Evolutionary conservation across 345 rosid species (phyloP), one percentile per base, ranked within the genome.

Genomic region (Microthlaspi erraticum): DNA sequence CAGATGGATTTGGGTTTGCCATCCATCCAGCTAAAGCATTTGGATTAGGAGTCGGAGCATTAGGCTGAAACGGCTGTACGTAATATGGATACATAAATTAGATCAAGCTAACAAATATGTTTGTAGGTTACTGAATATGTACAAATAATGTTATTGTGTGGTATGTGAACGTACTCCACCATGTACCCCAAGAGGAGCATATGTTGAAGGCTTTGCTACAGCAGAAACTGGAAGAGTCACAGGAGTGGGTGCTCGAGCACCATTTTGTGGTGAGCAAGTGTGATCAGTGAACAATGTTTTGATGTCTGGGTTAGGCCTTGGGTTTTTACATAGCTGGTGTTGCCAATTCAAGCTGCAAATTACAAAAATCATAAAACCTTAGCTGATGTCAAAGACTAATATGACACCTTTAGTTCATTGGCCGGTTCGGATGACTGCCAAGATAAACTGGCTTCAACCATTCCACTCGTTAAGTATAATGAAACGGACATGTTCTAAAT

Each of bases 251-350:
- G 89, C 81, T 34, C 85, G 88, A 60, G 91, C 84, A 49, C 93
- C 97, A 59, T 91, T 91, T 13, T 87, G 56, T 10, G 87, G 81
- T 65, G 72, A 66, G 60, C 93, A 90, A 42, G 84, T 75, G 81
- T 88, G 94, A 78, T 91, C 97, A 60, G 71, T 75, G 69, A 91
- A 88, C 37, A 91, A 86, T 14, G 97, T 89, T 76, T 91, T 88
- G 44, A 87, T 91, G 71, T 91, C 95, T 63, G 97, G 96, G 69
- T 91, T 91, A 42, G 88, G 75, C 76, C 91, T 82, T 34, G 96
- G 97, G 74, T 88, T 91, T 82, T 91, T 91, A 77, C 96, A 91
- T 43, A 87, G 87, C 74, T 87, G 97, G 64, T 91, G 97, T 77
- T 91, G 93, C 97, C 93, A 91, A 70, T 91, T 88, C 68, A 88